Conservation (phyloP, 208 protist genomes). For the Cochliopodium minus region DNA sequence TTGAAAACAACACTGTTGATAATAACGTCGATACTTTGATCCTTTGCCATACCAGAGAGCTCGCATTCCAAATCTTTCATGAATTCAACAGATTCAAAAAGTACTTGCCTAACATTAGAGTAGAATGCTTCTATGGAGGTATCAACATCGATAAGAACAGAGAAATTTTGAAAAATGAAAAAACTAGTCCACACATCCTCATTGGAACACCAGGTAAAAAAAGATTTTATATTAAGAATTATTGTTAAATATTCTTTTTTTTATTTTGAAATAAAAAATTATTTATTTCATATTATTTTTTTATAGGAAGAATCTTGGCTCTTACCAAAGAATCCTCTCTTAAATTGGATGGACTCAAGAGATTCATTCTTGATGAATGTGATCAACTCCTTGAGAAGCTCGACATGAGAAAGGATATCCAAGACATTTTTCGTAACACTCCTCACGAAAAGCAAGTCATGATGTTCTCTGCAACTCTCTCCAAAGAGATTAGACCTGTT, state of each 20-base stretch:
- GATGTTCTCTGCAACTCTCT: constrained; percentile 98
- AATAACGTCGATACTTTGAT: constrained; percentile 64
- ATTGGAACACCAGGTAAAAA: constrained; percentile 92
- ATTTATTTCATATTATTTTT: too few relatives aligned
- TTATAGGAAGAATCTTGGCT: constrained; percentile 70
- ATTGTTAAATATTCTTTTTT: too few relatives aligned
- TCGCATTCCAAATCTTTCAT: constrained; percentile 94
- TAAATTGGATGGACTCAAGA: constrained; percentile 74
- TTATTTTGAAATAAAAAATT: too few relatives aligned
- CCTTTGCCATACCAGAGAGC: constrained; percentile 88
- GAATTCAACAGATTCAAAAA: constrained; percentile 94
- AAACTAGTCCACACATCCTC: constrained; percentile 84
- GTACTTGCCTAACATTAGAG: constrained; percentile 78
- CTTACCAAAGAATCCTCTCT: constrained; percentile 73
- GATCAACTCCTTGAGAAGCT: constrained; percentile 87
- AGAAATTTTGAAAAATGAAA: constrained; percentile 29
- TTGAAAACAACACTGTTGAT: constrained; percentile 63
- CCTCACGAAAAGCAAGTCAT: constrained; percentile 94
- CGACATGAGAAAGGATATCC: constrained; percentile 83
- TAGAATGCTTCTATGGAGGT: constrained; percentile 87
- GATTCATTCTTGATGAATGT: constrained; percentile 98
- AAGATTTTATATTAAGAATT: too few relatives aligned
- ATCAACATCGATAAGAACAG: constrained; percentile 56
- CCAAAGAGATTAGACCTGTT: constrained; percentile 68
- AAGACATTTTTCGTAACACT: constrained; percentile 86